phyloP scores from a whole-genome alignment of 768 basidiomycete species.

The Psilocybe cyanescens region DNA sequence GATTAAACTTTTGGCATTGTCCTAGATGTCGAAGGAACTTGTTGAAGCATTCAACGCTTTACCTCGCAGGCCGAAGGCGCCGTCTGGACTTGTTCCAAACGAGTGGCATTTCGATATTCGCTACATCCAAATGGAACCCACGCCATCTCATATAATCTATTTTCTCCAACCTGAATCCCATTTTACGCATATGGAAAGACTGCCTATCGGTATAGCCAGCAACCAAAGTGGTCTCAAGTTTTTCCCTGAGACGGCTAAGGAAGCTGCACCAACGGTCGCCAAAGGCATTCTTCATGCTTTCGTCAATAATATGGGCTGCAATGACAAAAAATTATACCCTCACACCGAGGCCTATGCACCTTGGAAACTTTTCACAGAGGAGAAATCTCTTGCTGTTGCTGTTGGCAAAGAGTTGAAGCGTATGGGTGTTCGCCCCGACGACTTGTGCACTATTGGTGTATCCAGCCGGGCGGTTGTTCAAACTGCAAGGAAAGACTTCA shows the following conservation, averaged over 20 bases:
- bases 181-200: slow-evolving; percentile 26
- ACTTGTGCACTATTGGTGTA: slow-evolving; percentile 28
- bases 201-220: slow-evolving; percentile 21
- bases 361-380: slow-evolving; percentile 30
- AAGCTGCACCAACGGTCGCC: slow-evolving; percentile 33
- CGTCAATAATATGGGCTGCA: slow-evolving; percentile 21
- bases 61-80: slow-evolving; percentile 18
- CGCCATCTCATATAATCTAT: slow-evolving; percentile 30
- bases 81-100: slow-evolving; percentile 27
- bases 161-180: slow-evolving; percentile 31
- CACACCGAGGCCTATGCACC: slow-evolving; percentile 17
- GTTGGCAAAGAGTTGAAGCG: slow-evolving; percentile 31
- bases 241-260: slow-evolving; percentile 34
- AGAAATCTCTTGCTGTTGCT: slow-evolving; percentile 25
- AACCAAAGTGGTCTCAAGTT: slow-evolving; percentile 23
- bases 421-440: slow-evolving; percentile 25
- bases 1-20: not conserved
- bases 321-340: not conserved
- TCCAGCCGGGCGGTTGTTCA: not conserved
- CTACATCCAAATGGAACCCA: slow-evolving; percentile 35
- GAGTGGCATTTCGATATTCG: slow-evolving; percentile 41
- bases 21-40: slow-evolving; percentile 5
- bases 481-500: not conserved
- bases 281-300: slow-evolving; percentile 33
- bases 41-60: slow-evolving; percentile 30